Conservation (phyloP, 148 eudicot species). For the Camellia lanceoleosa region DNA sequence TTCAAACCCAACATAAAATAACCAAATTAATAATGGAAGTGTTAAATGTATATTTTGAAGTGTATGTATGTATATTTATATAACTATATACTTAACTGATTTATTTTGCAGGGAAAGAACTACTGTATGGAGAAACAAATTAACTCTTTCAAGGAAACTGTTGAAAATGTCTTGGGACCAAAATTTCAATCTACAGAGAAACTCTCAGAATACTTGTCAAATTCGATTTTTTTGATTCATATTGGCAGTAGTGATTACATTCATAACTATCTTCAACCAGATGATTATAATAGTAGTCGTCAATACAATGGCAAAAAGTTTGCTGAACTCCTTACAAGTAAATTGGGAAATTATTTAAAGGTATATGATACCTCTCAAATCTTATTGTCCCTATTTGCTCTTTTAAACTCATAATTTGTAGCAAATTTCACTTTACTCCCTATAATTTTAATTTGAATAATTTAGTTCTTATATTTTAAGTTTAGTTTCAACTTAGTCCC, state of each 20-base stretch:
- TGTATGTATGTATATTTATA: too few relatives aligned
- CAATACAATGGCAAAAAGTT: not conserved
- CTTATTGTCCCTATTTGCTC: too few relatives aligned
- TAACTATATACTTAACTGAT: too few relatives aligned
- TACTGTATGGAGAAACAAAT: conserved; percentile 10
- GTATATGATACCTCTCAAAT: not conserved
- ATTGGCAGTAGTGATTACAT: conserved; percentile 13
- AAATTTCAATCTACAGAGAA: not conserved
- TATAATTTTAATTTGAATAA: too few relatives aligned
- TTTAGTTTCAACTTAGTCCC: too few relatives aligned
- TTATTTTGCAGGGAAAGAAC: conserved; percentile 3
- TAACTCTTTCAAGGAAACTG: conserved; percentile 4
- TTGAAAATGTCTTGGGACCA: not conserved
- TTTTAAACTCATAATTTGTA: too few relatives aligned
- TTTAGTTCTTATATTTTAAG: too few relatives aligned
- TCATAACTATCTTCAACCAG: conserved; percentile 13
- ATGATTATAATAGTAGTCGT: conserved; percentile 1
- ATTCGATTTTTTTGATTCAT: conserved; percentile 4
- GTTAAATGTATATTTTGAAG: not conserved
- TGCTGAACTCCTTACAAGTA: conserved; percentile 1
- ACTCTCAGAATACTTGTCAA: not conserved
- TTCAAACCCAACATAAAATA: too few relatives aligned
- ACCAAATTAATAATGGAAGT: too few relatives aligned
- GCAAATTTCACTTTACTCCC: too few relatives aligned
- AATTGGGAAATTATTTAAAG: not conserved